phyloP scores from a whole-genome alignment of 495 filamentous ascomycete species.

The Hypoxylon fragiforme region DNA sequence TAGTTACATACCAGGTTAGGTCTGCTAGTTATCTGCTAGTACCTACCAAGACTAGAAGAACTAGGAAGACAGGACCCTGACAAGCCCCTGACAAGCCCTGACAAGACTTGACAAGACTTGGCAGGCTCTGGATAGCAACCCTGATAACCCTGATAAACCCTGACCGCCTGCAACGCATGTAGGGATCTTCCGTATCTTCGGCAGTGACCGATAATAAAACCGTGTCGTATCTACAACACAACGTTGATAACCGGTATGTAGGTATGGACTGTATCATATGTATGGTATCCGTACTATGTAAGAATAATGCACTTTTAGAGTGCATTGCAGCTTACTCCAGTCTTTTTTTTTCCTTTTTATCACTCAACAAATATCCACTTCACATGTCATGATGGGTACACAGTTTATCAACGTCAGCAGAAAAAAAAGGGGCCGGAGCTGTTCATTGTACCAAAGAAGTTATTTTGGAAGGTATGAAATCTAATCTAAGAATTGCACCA shows the following conservation, averaged over 20 bases:
- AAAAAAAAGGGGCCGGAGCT: conserved; percentile 5
- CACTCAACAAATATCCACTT: conserved; percentile 20
- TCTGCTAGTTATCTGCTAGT: no score
- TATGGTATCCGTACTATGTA: no score
- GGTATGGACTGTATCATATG: conserved; percentile 8
- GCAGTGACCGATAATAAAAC: conserved; percentile 19
- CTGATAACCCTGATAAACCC: not conserved
- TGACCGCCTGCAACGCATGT: not conserved
- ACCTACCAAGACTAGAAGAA: no score
- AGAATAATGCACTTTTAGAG: no score
- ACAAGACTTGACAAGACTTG: not conserved
- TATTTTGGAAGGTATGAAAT: no score
- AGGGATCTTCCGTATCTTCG: conserved; percentile 11
- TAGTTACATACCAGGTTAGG: no score
- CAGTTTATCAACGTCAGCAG: conserved; percentile 1
- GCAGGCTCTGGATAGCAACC: not conserved
- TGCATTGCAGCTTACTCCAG: conserved; percentile 11
- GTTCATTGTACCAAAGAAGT: no score
- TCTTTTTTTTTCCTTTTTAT: conserved; percentile 15
- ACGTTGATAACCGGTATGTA: not conserved
- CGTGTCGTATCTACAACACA: no score
- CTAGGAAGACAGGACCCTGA: no score
- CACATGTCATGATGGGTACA: conserved; percentile 33
- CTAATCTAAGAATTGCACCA: no score
- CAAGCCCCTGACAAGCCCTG: no score